Base-by-base conservation (phyloP, 176 grass and related monocot genomes). In the Musa beccarii region DNA sequence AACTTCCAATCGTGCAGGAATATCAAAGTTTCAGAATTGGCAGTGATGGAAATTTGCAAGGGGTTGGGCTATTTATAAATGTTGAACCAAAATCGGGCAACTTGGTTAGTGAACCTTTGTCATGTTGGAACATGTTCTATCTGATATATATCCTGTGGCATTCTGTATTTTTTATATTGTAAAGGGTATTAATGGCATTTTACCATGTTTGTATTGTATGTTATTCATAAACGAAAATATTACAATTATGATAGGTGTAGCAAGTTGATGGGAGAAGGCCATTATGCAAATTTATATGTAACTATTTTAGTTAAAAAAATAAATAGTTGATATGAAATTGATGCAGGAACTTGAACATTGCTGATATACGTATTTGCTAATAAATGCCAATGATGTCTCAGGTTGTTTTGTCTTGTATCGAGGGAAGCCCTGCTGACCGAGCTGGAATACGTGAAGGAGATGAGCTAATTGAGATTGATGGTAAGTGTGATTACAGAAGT, bases 11-110 rank as follows among this genome's bases (percentile, higher is more conserved):
- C 55, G 69, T 83, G 66, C 78, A 98, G 94, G 94, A 98, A 52
- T 98, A 93, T 52, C 86, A 84, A 88, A 98, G 88, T 87, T 98
- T 98, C 80, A 98, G 85, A 80, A 91, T 98, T 20, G 90, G 94
- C 49, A 98, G 81, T 7, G 88, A 98, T 75, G 94, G 94, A 34
- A 98, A 85, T 83, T 82, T 98, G 68, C 94, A 98, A 79, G 90
- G 90, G 52, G 88, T 97, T 70, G 90, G 90, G 28, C 79, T 97
- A 12, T 98, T 98, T 74, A 89, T 98, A 90, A 98, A 93, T 74
- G 83, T 22, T 81, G 94, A 93, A 79, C 86, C 94, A 75, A 89
- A 3, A 79, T 82, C 90, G 55, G 88, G 94, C 56, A 82, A 72
- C 72, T 82, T 98, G 90, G 94, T 91, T 81, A 78, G 66, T 75